Conservation (phyloP, 352 stramenopile genomes). For the Phytophthora palmivora region DNA sequence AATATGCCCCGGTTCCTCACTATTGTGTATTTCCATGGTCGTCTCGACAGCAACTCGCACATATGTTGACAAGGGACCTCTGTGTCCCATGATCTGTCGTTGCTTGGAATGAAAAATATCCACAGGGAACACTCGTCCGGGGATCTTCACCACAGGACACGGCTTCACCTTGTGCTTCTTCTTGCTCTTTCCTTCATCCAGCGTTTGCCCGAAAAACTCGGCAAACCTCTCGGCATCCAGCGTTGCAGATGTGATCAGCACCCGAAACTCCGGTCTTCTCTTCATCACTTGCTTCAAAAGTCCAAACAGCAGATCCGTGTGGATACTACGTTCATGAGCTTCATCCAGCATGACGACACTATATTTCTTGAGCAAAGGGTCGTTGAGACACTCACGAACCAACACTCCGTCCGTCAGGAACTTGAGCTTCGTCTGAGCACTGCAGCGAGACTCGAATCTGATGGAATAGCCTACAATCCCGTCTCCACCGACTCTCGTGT, state of each 20-base stretch:
- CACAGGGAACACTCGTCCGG: constrained; percentile 93
- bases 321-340: constrained; percentile 97
- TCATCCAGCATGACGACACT: constrained; percentile 95
- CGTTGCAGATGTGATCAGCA: constrained; percentile 95
- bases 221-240: constrained; percentile 89
- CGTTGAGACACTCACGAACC: constrained; percentile 79
- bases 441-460: constrained; percentile 96
- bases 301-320: constrained; percentile 99
- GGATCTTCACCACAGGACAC: constrained; percentile 90
- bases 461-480: constrained; percentile 95
- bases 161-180: constrained; percentile 24
- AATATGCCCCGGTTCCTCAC: constrained; percentile 85
- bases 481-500: constrained; percentile 45
- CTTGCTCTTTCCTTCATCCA: constrained; percentile 5
- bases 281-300: constrained; percentile 83
- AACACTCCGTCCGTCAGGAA: constrained; percentile 87
- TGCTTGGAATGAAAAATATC: constrained; percentile 94
- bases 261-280: constrained; percentile 83
- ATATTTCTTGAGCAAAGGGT: constrained; percentile 85
- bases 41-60: constrained; percentile 76
- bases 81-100: constrained; percentile 74
- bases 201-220: constrained; percentile 74
- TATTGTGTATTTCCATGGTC: constrained; percentile 78
- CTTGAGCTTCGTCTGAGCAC: constrained; percentile 73
- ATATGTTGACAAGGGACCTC: constrained; percentile 71